phyloP scores from a whole-genome alignment of 176 grass and related monocot species.

The Avena sativa region DNA sequence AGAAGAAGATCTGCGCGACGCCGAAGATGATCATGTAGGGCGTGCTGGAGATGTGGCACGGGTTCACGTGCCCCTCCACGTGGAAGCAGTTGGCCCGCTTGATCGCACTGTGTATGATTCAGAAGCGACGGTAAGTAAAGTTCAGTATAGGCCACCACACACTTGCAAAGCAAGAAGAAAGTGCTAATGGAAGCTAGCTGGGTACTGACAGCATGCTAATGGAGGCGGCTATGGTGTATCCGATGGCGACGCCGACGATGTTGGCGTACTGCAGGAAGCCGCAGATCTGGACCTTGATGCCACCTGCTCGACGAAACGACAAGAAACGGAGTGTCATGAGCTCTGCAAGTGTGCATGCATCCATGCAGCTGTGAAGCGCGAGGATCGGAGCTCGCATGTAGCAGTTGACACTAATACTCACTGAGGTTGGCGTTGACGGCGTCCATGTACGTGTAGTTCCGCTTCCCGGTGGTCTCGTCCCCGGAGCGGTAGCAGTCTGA shows the following conservation, averaged over 20 bases:
- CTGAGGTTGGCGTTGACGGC: slow-evolving; percentile 83
- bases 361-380: not conserved
- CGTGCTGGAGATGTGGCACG: slow-evolving; percentile 78
- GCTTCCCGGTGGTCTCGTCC: slow-evolving; percentile 71
- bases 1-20: slow-evolving; percentile 81
- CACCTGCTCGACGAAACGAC: slow-evolving; percentile 63
- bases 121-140: not conserved
- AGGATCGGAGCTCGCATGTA: too few relatives aligned
- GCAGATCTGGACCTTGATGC: slow-evolving; percentile 89
- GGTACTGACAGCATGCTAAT: slow-evolving; percentile 93
- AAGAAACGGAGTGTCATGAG: slow-evolving; percentile 4
- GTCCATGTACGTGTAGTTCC: slow-evolving; percentile 99
- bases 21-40: slow-evolving; percentile 98
- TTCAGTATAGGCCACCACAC: not conserved
- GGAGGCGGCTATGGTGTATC: slow-evolving; percentile 97
- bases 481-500: slow-evolving; percentile 90
- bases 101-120: slow-evolving; percentile 52
- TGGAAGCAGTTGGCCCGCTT: slow-evolving; percentile 89
- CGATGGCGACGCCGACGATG: slow-evolving; percentile 96
- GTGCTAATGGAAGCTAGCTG: not conserved
- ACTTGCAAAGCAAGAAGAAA: too few relatives aligned
- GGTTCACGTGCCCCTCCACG: slow-evolving; percentile 62
- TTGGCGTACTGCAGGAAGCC: slow-evolving; percentile 93
- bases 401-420: slow-evolving; percentile 26
- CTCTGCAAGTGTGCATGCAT: not conserved